Conservation (phyloP, 345 rosid genomes). For the Hirschfeldia incana region DNA sequence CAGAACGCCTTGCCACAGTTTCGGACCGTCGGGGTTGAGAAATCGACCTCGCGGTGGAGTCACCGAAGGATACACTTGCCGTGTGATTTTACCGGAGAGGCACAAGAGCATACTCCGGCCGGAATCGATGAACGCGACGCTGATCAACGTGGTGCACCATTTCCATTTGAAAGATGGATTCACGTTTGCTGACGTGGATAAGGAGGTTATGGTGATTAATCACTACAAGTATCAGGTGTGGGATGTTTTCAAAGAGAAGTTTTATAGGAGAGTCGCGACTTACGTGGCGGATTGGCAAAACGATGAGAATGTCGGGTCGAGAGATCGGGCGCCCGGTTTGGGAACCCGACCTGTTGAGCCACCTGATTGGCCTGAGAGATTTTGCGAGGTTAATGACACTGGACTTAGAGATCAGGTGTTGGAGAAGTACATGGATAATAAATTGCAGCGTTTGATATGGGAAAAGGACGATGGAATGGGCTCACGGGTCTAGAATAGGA, state of each 20-base stretch:
- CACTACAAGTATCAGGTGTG: constrained; percentile 90
- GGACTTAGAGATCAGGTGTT: constrained; percentile 65
- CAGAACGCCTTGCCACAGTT: constrained; percentile 62
- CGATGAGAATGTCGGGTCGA: constrained; percentile 67
- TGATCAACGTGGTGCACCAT: constrained; percentile 85
- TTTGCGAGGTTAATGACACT: constrained; percentile 74
- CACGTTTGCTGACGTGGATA: constrained; percentile 48
- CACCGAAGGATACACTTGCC: constrained; percentile 68
- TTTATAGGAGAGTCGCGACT: constrained; percentile 81
- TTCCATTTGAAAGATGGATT: constrained; percentile 61
- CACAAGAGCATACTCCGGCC: constrained; percentile 85
- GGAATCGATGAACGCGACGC: constrained; percentile 67
- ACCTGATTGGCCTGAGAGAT: constrained; percentile 65
- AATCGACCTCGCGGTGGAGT: constrained; percentile 53
- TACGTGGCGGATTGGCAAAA: constrained; percentile 91
- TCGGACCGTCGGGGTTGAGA: constrained; percentile 73
- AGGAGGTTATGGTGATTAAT: constrained; percentile 57
- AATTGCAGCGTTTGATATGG: constrained; percentile 58
- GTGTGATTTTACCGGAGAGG: constrained; percentile 61
- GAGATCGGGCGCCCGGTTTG: constrained; percentile 85
- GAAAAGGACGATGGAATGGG: constrained; percentile 26
- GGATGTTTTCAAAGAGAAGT: constrained; percentile 92
- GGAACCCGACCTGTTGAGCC: constrained; percentile 83
- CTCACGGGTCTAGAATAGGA: not conserved
- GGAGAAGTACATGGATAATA: constrained; percentile 38